A percentile compares a stretch with the other conserved stretches of the same genome.
Conservation (phyloP, 345 rosid genomes). For the Odontarrhena argentea region DNA sequence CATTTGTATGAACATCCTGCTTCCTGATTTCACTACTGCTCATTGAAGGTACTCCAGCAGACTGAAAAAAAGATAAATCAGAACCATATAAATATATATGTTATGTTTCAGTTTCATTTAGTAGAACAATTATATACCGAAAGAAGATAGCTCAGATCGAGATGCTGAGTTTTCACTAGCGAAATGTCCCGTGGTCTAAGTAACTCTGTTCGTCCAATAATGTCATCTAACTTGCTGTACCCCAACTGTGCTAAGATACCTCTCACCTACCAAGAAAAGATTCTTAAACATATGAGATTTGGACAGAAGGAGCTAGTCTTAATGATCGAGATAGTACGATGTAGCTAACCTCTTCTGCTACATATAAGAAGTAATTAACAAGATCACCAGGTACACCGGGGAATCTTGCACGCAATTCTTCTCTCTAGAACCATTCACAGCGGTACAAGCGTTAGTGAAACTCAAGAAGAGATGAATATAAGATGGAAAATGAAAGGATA, state of each 20-base stretch:
- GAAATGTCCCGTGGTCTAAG: conserved; percentile 85
- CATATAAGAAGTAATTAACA: conserved; percentile 88
- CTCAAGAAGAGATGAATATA: not conserved
- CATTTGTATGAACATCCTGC: conserved; percentile 85
- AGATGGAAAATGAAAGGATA: conserved; percentile 2
- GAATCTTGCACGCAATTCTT: conserved; percentile 95
- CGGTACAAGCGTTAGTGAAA: conserved; percentile 3
- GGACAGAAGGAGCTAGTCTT: not conserved
- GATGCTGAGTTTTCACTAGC: conserved; percentile 95
- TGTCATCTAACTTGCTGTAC: conserved; percentile 81
- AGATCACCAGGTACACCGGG: conserved; percentile 99
- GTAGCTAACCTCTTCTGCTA: conserved; percentile 89
- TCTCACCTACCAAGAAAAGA: conserved; percentile 57
- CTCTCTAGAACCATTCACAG: conserved; percentile 58
- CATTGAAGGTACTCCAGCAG: conserved; percentile 79
- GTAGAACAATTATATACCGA: conserved; percentile 47
- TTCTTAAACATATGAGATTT: conserved; percentile 19
- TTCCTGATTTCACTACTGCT: conserved; percentile 90
- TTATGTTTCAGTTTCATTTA: conserved; percentile 6
- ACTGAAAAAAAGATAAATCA: conserved; percentile 44
- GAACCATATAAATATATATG: not conserved
- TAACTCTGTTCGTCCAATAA: conserved; percentile 83
- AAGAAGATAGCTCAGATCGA: conserved; percentile 76
- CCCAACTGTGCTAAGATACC: conserved; percentile 93
- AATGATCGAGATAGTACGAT: conserved; percentile 19